phyloP scores from a whole-genome alignment of 2,329 filamentous ascomycete genomes.

The Fusarium avenaceum region DNA sequence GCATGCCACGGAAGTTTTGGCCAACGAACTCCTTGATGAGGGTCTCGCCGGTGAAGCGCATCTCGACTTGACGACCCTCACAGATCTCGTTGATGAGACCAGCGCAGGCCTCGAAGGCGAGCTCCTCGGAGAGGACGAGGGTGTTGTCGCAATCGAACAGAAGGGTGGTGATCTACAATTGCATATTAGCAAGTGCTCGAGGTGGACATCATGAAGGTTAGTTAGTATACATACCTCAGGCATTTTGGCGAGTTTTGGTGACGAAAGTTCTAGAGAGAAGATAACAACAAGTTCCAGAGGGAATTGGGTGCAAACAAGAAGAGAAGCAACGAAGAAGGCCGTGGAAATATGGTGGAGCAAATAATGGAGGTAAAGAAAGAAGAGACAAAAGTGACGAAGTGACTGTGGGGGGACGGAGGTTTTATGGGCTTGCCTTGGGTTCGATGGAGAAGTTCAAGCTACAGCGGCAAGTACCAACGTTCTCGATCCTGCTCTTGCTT shows the following conservation, averaged over 20 bases:
- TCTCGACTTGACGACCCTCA: slow-evolving; percentile 70
- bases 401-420: slow-evolving; percentile 36
- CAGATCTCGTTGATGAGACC: slow-evolving; percentile 90
- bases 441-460: slow-evolving; percentile 19
- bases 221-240: slow-evolving; percentile 49
- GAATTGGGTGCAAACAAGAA: slow-evolving; percentile 28
- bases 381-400: slow-evolving; percentile 19
- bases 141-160: slow-evolving; percentile 91
- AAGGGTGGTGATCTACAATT: slow-evolving; percentile 71
- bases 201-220: not conserved
- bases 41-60: slow-evolving; percentile 81
- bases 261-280: slow-evolving; percentile 3
- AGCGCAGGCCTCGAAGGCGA: slow-evolving; percentile 92
- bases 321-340: slow-evolving; percentile 21
- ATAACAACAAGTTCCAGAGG: not conserved
- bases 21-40: slow-evolving; percentile 91
- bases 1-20: slow-evolving; percentile 95
- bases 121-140: slow-evolving; percentile 89
- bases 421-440: slow-evolving; percentile 61
- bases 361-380: slow-evolving; percentile 16
- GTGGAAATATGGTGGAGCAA: slow-evolving; percentile 26
- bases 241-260: slow-evolving; percentile 49
- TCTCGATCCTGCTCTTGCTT: slow-evolving; percentile 1
- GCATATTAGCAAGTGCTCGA: slow-evolving; percentile 8
- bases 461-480: not conserved